These are phyloP conservation scores for Hirschfeldia incana DNA, from an alignment of 345 rosid genomes.

Conservation along the genomic window DNA sequence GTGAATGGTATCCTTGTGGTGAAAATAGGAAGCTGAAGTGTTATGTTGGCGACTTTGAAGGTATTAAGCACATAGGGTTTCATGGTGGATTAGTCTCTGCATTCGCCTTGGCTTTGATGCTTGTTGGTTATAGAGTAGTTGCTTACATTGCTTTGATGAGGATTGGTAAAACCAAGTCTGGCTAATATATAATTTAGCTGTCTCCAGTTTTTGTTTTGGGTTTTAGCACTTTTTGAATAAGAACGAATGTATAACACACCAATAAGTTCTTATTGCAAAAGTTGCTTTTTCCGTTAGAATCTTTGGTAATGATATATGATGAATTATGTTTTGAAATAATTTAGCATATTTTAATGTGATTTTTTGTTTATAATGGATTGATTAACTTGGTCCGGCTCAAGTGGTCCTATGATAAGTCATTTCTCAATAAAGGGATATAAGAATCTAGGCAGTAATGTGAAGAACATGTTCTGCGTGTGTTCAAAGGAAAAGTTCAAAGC, in stretches of 20 bases:
- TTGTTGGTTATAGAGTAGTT: constrained; percentile 75
- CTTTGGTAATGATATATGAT: background rate
- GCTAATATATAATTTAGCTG: background rate
- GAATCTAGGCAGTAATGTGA: constrained; percentile 24
- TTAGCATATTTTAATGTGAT: background rate
- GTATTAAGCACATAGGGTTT: constrained; percentile 52
- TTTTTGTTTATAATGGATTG: background rate
- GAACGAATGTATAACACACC: constrained; percentile 5
- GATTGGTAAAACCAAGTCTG: constrained; percentile 35
- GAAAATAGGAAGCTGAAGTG: constrained; percentile 43
- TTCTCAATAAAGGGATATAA: background rate
- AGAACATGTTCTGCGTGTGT: constrained; percentile 30
- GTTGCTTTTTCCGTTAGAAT: background rate
- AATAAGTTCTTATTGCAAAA: constrained; percentile 1
- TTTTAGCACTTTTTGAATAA: constrained; percentile 13
- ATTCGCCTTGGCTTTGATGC: constrained; percentile 65
- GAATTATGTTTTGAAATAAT: background rate
- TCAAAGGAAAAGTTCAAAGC: constrained; percentile 30
- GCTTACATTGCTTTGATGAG: constrained; percentile 76
- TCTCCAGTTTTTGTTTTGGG: background rate
- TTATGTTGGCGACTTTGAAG: constrained; percentile 68
- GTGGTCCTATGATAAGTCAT: constrained; percentile 18
- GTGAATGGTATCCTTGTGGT: constrained; percentile 67
- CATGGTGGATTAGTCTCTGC: constrained; percentile 48
- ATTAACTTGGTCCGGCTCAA: constrained; percentile 11